Percentiles rank a stretch among this genome's conserved stretches.
Evolutionary conservation across 1,284 basidiomycete species (phyloP).

Genomic region (Acaromyces ingoldii): DNA sequence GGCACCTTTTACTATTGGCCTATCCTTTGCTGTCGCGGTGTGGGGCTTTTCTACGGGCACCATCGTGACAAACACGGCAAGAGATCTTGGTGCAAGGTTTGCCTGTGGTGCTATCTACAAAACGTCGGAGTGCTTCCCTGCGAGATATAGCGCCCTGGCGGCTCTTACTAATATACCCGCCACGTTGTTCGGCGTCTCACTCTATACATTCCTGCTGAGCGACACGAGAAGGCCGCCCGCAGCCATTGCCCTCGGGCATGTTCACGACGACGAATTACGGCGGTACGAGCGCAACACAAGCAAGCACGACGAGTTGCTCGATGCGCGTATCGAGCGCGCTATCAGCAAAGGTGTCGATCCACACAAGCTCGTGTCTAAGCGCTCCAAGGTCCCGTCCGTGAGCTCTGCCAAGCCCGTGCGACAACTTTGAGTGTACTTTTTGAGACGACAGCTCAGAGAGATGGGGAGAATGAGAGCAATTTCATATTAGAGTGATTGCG

Average conservation of each 20-base stretch:
- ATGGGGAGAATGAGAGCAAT: too few relatives aligned
- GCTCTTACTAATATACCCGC: conserved; percentile 38
- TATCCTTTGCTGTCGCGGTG: conserved; percentile 31
- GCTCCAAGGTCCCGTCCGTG: too few relatives aligned
- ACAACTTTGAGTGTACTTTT: too few relatives aligned
- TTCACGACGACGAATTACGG: conserved; percentile 21
- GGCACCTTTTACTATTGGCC: conserved; percentile 37
- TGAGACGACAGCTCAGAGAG: too few relatives aligned
- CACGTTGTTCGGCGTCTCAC: conserved; percentile 23
- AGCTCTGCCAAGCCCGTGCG: too few relatives aligned
- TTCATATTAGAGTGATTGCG: too few relatives aligned
- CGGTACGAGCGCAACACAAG: conserved; percentile 19
- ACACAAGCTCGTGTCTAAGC: too few relatives aligned
- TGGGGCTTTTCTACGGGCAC: conserved; percentile 31
- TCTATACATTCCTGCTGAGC: conserved; percentile 40
- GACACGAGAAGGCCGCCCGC: conserved; percentile 35
- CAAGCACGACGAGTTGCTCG: conserved; percentile 31
- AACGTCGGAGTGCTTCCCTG: conserved; percentile 34
- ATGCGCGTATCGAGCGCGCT: conserved; percentile 26
- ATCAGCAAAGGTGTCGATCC: conserved; percentile 29
- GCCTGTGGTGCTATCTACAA: conserved; percentile 35
- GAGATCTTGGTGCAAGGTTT: conserved; percentile 31
- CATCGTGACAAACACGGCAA: conserved; percentile 34
- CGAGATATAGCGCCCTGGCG: conserved; percentile 28
- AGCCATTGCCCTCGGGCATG: conserved; percentile 18